Percentiles rank a stretch among this genome's conserved stretches.
phyloP scores from a whole-genome alignment of 495 filamentous ascomycete genomes.

The Daldinia concentrica region DNA sequence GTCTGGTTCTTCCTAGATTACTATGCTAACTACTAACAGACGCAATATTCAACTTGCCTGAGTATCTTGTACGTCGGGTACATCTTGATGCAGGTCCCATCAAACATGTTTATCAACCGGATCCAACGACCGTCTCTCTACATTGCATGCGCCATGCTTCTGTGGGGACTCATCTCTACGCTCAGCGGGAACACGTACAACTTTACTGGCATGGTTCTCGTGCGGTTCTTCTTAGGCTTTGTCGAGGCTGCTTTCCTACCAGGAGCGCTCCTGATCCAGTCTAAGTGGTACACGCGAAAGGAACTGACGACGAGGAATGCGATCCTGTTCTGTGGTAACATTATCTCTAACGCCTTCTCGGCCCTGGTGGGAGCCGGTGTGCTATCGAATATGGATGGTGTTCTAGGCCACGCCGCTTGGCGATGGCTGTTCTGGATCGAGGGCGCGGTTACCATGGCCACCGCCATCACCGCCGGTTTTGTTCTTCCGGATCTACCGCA shows the following conservation, averaged over 20 bases:
- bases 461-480: constrained; percentile 61
- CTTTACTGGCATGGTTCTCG: constrained; percentile 68
- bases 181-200: constrained; percentile 65
- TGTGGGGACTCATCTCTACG: constrained; percentile 76
- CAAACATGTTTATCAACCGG: constrained; percentile 54
- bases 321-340: constrained; percentile 68
- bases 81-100: constrained; percentile 61
- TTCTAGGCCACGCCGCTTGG: constrained; percentile 59
- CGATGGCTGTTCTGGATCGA: constrained; percentile 81
- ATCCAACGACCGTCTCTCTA: constrained; percentile 53
- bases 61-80: constrained; percentile 62
- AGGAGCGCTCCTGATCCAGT: constrained; percentile 58
- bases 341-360: constrained; percentile 69
- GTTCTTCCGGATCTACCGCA: constrained; percentile 77
- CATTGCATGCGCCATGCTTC: constrained; percentile 65
- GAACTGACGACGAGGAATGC: constrained; percentile 65
- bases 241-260: constrained; percentile 60
- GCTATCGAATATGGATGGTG: constrained; percentile 59
- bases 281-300: constrained; percentile 65
- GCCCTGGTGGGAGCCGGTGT: constrained; percentile 68
- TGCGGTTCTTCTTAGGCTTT: constrained; percentile 76
- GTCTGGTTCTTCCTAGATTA: not conserved
- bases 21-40: constrained; percentile 26
- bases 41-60: constrained; percentile 54
- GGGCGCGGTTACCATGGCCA: constrained; percentile 61